Conservation (phyloP, 1,284 basidiomycete species). For the Boletus calvinii region DNA sequence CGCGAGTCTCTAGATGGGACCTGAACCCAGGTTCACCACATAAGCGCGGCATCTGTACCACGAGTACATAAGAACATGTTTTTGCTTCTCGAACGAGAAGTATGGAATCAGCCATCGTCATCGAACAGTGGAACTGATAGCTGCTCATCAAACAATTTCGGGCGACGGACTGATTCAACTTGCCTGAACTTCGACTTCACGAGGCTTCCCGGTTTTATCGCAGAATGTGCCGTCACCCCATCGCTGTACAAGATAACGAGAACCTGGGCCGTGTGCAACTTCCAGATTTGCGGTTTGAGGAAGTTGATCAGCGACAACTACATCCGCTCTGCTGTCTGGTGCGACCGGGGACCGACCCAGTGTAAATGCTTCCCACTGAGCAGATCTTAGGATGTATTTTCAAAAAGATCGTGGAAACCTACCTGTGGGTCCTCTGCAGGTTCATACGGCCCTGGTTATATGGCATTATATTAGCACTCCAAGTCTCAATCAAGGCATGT, state of each 20-base stretch:
- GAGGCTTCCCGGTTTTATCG: conserved; percentile 82
- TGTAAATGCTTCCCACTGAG: conserved; percentile 78
- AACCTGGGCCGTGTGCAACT: conserved; percentile 70
- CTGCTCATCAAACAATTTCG: conserved; percentile 13
- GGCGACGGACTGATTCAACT: conserved; percentile 24
- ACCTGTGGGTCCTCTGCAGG: conserved; percentile 82
- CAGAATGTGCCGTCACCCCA: conserved; percentile 91
- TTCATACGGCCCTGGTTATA: conserved; percentile 56
- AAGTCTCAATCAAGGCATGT: conserved; percentile 16
- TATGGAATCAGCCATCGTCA: conserved; percentile 84
- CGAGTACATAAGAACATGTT: conserved; percentile 87
- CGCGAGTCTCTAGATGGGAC: conserved; percentile 63
- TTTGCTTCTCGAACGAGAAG: conserved; percentile 90
- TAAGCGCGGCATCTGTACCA: conserved; percentile 89
- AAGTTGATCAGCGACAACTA: conserved; percentile 65
- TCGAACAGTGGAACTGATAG: conserved; percentile 87
- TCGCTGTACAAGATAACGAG: conserved; percentile 88
- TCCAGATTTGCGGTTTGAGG: conserved; percentile 65
- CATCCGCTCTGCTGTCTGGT: conserved; percentile 59
- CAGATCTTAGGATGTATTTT: conserved; percentile 12
- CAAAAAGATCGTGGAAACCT: conserved; percentile 28
- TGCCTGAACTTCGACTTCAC: conserved; percentile 92
- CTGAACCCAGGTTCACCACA: conserved; percentile 90
- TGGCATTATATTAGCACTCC: conserved; percentile 18
- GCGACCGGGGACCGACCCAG: conserved; percentile 68